These are phyloP conservation scores for Curvularia hawaiiensis DNA, from an alignment of 2,329 filamentous ascomycete species.

Conservation along the genomic window DNA sequence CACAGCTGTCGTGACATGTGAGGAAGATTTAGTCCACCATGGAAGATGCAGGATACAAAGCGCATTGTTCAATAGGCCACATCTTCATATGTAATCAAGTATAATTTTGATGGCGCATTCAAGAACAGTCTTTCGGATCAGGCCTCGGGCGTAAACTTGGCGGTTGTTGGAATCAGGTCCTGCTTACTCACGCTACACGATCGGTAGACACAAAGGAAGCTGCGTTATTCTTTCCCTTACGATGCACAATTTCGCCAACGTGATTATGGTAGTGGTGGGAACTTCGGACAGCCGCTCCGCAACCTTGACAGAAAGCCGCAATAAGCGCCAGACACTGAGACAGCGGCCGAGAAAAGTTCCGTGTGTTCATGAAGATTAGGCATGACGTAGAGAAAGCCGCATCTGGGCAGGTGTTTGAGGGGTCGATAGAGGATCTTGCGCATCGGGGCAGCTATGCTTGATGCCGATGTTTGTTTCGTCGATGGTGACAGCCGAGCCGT, in stretches of 20 bases:
- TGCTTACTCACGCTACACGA: neutral
- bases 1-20: neutral
- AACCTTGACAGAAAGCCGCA: neutral
- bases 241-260: neutral
- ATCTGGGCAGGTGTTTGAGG: slow-evolving; percentile 5
- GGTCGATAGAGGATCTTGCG: slow-evolving; percentile 1
- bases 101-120: neutral
- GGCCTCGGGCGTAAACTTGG: neutral
- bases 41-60: too few species aligned
- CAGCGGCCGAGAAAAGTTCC: slow-evolving; percentile 7
- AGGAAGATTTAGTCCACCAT: neutral
- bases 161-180: neutral
- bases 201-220: neutral
- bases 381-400: slow-evolving; percentile 14
- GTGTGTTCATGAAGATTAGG: neutral
- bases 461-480: slow-evolving; percentile 9
- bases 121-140: neutral
- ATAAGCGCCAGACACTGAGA: neutral
- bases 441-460: neutral
- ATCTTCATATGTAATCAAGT: neutral
- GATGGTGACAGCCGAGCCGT: slow-evolving; percentile 1
- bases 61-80: neutral
- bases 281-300: neutral
- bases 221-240: neutral
- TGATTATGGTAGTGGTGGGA: neutral